phyloP scores from a whole-genome alignment of 164 flowering plant species.

The Aristolochia californica region DNA sequence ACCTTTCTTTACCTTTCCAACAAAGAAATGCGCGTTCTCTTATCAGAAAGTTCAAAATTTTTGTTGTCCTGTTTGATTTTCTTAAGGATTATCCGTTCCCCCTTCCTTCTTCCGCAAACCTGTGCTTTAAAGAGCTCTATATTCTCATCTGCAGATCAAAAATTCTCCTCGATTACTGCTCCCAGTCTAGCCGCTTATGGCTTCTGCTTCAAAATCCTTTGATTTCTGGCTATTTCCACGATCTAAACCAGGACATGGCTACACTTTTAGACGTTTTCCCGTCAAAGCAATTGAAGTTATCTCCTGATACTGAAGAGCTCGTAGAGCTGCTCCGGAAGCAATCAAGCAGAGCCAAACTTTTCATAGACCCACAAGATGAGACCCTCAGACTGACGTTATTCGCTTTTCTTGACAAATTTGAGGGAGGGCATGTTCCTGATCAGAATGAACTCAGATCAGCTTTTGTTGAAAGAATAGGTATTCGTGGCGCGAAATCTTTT shows the following conservation, averaged over 20 bases:
- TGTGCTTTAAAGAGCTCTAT: conserved; percentile 80
- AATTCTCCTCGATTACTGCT: conserved; percentile 61
- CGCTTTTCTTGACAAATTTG: conserved; percentile 52
- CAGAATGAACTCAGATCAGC: conserved; percentile 27
- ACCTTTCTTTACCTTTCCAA: conserved; percentile 37
- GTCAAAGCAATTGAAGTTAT: conserved; percentile 33
- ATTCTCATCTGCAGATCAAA: conserved; percentile 53
- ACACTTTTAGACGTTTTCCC: conserved; percentile 90
- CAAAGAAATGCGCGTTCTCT: conserved; percentile 47
- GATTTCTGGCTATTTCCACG: conserved; percentile 74
- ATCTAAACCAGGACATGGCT: conserved; percentile 60
- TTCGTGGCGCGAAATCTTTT: conserved; percentile 41
- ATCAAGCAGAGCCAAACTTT: conserved; percentile 36
- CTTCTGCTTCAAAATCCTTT: conserved; percentile 62
- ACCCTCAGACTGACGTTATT: conserved; percentile 32
- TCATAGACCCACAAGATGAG: conserved; percentile 56
- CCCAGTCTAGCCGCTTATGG: conserved; percentile 64
- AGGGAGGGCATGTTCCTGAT: conserved; percentile 42
- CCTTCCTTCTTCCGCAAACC: conserved; percentile 31
- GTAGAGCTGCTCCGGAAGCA: conserved; percentile 54
- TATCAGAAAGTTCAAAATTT: conserved; percentile 49
- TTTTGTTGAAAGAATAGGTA: conserved; percentile 43
- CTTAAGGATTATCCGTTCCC: conserved; percentile 9
- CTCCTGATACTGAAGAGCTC: conserved; percentile 57
- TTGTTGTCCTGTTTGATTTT: conserved; percentile 41